Percentiles rank a stretch among this genome's conserved stretches.
Conservation (phyloP, 2,329 filamentous ascomycete species). For the Verticillium klebahnii region DNA sequence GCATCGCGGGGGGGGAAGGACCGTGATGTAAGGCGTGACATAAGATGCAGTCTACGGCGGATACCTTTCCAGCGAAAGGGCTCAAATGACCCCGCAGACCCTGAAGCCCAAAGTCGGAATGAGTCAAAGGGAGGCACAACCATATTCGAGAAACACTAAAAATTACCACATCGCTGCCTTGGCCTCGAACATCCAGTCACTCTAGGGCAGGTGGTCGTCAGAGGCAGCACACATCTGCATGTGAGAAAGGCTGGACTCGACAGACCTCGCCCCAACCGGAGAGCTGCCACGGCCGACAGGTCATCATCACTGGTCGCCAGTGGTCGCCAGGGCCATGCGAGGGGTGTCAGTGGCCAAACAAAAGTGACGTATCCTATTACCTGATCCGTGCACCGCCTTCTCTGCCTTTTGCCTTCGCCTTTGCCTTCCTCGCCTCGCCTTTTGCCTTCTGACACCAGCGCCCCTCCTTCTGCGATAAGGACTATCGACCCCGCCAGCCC, state of each 20-base stretch:
- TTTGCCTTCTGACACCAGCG: background rate
- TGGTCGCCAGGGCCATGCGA: background rate
- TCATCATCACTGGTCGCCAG: background rate
- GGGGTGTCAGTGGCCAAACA: background rate
- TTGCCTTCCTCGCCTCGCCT: background rate
- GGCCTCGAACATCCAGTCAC: background rate
- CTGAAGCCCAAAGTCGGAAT: background rate
- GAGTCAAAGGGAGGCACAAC: background rate
- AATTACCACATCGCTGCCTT: background rate
- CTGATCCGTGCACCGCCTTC: background rate
- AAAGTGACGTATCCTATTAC: background rate
- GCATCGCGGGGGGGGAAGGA: too few species aligned
- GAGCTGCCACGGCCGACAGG: background rate
- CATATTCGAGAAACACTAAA: background rate
- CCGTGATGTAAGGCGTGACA: background rate
- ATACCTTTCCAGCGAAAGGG: background rate
- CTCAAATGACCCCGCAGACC: background rate
- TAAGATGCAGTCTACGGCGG: background rate
- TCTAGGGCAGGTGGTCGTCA: background rate
- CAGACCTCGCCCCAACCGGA: background rate
- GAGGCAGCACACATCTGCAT: background rate
- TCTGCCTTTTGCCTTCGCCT: background rate
- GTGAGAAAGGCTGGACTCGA: background rate
- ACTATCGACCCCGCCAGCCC: conserved; percentile 12
- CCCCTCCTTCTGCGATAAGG: background rate